Evolutionary conservation across 2,329 filamentous ascomycete genomes (phyloP), one percentile per base, ranked within the genome.

Genomic region (Elsinoe ampelina): DNA sequence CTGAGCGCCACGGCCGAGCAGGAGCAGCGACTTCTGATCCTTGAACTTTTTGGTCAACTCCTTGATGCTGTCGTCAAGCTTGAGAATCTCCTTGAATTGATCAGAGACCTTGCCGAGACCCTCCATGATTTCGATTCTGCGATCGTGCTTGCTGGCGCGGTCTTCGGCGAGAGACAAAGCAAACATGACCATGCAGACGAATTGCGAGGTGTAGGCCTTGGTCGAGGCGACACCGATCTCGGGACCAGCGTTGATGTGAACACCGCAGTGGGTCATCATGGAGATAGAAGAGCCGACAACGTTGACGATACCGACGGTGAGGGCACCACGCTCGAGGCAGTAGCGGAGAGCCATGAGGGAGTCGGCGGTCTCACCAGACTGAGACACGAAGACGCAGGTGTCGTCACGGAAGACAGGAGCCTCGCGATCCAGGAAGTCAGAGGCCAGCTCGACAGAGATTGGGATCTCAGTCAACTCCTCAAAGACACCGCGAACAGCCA

Each of bases 161-260:
- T 98, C 93, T 77, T 98, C 93, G 68, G 89, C 93, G 58, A 98
- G 82, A 30, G 91, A 96, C 62, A 98, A 80, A 5, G 93, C 93
- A 68, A 98, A 97, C 93, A 98, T 98, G 76, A 97, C 87, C 90
- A 98, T 96, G 72, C 93, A 95, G 69, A 98, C 89, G 73, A 97
- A 98, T 73, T 98, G 93, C 47, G 93, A 97, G 12, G 93, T 98
- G 78, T 98, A 98, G 38, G 93, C 93, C 81, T 98, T 98, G 73
- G 93, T 98, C 47, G 92, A 97, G 59, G 93, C 93, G 63, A 98
- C 93, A 84, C 93, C 93, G 62, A 98, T 97, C 74, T 98, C 93
- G 55, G 93, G 93, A 58, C 93, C 93, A 64, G 93, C 93, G 75
- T 98, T 98, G 79, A 98, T 91, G 80, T 98, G 93, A 57, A 98